Conservation (phyloP, 1,284 basidiomycete genomes). For the Cryptococcus sp. region DNA sequence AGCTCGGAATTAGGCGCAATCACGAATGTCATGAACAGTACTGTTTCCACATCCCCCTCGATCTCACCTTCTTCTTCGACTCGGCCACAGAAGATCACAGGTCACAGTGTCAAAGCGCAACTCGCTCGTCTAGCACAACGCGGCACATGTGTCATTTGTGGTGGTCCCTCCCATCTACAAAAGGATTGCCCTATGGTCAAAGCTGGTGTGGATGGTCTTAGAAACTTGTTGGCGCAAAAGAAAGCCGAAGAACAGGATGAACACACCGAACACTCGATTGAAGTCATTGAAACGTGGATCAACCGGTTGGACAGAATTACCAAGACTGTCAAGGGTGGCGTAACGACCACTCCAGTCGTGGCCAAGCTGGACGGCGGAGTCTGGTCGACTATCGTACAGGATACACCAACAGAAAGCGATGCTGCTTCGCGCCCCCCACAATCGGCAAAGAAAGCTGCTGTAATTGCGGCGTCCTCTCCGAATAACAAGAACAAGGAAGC, state of each 20-base stretch:
- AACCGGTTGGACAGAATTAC: conserved; percentile 21
- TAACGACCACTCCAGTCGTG: not conserved
- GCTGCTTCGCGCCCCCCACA: not conserved
- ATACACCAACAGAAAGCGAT: not conserved
- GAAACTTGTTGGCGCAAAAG: conserved; percentile 18
- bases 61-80: not conserved
- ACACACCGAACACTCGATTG: conserved; percentile 15
- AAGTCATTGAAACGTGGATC: conserved; percentile 37
- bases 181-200: conserved; percentile 37
- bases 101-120: not conserved
- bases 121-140: conserved; percentile 8
- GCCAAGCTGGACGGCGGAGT: not conserved
- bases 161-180: conserved; percentile 26
- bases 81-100: not conserved
- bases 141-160: conserved; percentile 27
- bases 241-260: conserved; percentile 11
- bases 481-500: not conserved
- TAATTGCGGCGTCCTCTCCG: not conserved
- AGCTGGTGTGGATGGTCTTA: conserved; percentile 24
- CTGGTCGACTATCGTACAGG: too few relatives aligned
- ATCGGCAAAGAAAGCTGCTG: not conserved
- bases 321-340: conserved; percentile 21
- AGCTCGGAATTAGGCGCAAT: too few relatives aligned
- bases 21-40: too few relatives aligned
- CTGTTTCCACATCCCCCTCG: not conserved